These are phyloP conservation scores for Pseudopyricularia javanii DNA, from an alignment of 2,329 filamentous ascomycete species.

Conservation along the genomic window DNA sequence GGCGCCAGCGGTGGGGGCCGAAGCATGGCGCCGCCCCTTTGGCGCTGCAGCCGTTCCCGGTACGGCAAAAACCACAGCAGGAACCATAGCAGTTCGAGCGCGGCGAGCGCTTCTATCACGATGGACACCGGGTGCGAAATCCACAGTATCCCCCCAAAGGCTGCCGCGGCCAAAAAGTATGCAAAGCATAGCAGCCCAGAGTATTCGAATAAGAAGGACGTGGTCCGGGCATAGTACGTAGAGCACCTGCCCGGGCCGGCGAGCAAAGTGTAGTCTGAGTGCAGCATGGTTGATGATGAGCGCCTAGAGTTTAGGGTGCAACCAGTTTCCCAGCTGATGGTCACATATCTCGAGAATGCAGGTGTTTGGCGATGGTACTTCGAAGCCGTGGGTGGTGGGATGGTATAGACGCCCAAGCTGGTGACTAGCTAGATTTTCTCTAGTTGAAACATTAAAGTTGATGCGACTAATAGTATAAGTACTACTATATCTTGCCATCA, in stretches of 20 bases:
- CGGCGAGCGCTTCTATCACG: constrained; percentile 9
- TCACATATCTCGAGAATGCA: too few relatives aligned
- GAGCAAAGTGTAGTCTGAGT: background rate
- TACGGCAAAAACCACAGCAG: constrained; percentile 9
- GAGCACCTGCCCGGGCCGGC: background rate
- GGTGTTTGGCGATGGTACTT: too few relatives aligned
- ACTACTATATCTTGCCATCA: too few relatives aligned
- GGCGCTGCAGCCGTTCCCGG: constrained; percentile 5
- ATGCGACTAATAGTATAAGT: too few relatives aligned
- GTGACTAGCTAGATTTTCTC: too few relatives aligned
- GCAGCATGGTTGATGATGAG: background rate
- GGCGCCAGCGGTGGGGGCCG: constrained; percentile 1
- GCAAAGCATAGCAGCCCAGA: constrained; percentile 6
- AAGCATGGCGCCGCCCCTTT: background rate
- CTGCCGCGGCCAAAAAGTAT: constrained; percentile 10
- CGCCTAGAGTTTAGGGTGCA: too few relatives aligned
- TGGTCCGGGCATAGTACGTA: background rate
- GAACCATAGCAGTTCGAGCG: constrained; percentile 10
- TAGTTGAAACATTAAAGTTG: too few relatives aligned
- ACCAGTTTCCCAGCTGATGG: too few relatives aligned
- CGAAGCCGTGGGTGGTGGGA: too few relatives aligned
- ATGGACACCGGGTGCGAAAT: constrained; percentile 13
- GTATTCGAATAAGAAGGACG: background rate
- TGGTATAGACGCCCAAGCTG: too few relatives aligned
- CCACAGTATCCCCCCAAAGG: constrained; percentile 9